A percentile compares a stretch with the other conserved stretches of the same genome.
Evolutionary conservation across 2,329 filamentous ascomycete genomes (phyloP).

Genomic region (Zymoseptoria pseudotritici): DNA sequence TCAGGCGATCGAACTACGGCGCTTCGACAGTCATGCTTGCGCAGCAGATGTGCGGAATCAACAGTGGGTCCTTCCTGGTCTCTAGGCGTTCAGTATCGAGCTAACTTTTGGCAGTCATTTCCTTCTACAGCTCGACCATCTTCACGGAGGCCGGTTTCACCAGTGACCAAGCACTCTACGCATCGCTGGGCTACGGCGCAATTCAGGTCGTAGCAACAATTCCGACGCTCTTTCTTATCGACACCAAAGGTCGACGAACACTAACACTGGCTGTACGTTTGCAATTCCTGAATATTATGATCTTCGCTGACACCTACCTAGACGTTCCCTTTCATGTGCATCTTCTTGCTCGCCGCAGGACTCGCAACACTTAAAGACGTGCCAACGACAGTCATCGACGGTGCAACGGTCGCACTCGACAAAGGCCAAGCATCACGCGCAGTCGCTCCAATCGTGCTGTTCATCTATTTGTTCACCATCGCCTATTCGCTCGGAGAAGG

Average conservation of each 20-base stretch:
- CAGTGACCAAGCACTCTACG: constrained; percentile 31
- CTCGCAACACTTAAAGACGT: constrained; percentile 24
- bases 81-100: not conserved
- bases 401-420: constrained; percentile 6
- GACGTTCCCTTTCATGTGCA: constrained; percentile 42
- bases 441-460: constrained; percentile 34
- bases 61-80: constrained; percentile 18
- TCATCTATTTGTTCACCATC: constrained; percentile 46
- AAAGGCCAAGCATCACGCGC: constrained; percentile 22
- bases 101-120: constrained; percentile 25
- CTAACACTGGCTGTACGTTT: constrained; percentile 23
- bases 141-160: constrained; percentile 33
- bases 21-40: constrained; percentile 32
- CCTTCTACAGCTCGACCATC: constrained; percentile 33
- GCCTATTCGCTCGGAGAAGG: constrained; percentile 43
- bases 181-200: constrained; percentile 39
- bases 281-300: not conserved
- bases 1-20: constrained; percentile 36
- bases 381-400: constrained; percentile 1
- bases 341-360: constrained; percentile 45
- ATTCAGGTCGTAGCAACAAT: constrained; percentile 41
- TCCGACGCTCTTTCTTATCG: constrained; percentile 41
- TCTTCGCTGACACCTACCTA: constrained; percentile 23
- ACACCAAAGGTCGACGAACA: constrained; percentile 38
- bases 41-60: constrained; percentile 31